These are phyloP conservation scores for Nepenthes gracilis DNA, from an alignment of 148 eudicot genomes.

Conservation along the genomic window DNA sequence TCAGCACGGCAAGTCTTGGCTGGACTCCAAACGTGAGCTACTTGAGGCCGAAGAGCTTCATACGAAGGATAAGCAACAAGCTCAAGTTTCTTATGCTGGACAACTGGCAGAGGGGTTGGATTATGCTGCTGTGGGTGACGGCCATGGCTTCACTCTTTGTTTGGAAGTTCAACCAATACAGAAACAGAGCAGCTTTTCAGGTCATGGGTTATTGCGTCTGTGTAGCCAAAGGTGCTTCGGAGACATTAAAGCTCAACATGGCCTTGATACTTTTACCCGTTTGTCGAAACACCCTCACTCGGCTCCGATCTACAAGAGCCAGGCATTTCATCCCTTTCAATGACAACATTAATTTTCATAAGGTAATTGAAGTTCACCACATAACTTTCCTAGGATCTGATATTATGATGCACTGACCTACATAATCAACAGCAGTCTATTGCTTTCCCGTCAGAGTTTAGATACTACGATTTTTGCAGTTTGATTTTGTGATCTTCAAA, in stretches of 20 bases:
- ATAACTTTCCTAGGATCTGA: neutral
- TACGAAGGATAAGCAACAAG: slow-evolving; percentile 33
- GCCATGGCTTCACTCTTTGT: slow-evolving; percentile 57
- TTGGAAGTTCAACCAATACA: slow-evolving; percentile 84
- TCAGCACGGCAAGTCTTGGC: slow-evolving; percentile 50
- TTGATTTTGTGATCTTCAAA: neutral
- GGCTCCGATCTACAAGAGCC: slow-evolving; percentile 75
- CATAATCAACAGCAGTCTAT: neutral
- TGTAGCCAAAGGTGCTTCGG: slow-evolving; percentile 96
- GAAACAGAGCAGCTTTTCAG: slow-evolving; percentile 48
- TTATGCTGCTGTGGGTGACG: slow-evolving; percentile 53
- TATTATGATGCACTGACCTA: neutral
- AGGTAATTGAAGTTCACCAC: slow-evolving; percentile 24
- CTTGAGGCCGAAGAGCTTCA: slow-evolving; percentile 24
- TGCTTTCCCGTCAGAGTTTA: neutral
- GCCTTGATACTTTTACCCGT: slow-evolving; percentile 83
- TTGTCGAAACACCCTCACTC: slow-evolving; percentile 72
- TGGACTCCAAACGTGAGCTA: slow-evolving; percentile 61
- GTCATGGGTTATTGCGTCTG: slow-evolving; percentile 89
- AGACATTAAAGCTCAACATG: slow-evolving; percentile 91
- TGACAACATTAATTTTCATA: slow-evolving; percentile 88
- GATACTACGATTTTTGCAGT: neutral
- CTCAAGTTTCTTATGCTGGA: slow-evolving; percentile 54
- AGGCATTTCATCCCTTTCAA: slow-evolving; percentile 66
- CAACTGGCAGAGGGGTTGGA: slow-evolving; percentile 87